Evolutionary conservation across 192 early-diverging fungal species (phyloP).

Genomic region (Funneliformis geosporum): DNA sequence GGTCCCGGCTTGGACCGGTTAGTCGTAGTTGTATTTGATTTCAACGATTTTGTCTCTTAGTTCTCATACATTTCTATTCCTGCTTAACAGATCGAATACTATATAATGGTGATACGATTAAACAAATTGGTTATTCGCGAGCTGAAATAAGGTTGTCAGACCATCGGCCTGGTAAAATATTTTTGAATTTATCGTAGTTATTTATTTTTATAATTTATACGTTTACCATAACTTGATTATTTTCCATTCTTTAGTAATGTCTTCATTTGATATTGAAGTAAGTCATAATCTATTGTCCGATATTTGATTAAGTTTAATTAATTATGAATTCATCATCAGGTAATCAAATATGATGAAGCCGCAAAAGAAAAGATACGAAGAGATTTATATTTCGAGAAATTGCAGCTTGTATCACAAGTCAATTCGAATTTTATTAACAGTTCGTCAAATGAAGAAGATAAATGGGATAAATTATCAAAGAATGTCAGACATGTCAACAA

Average conservation of each 20-base stretch:
- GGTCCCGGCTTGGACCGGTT: conserved; percentile 63
- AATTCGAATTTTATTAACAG: background rate
- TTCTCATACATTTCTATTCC: background rate
- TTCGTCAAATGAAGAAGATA: background rate
- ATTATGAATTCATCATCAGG: conserved; percentile 34
- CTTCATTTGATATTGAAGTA: conserved; percentile 43
- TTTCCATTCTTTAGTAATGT: conserved; percentile 34
- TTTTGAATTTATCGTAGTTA: background rate
- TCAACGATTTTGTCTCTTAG: background rate
- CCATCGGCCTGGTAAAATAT: conserved; percentile 63
- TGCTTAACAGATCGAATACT: conserved; percentile 56
- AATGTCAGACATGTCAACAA: background rate
- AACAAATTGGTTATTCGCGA: conserved; percentile 52
- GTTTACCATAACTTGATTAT: background rate
- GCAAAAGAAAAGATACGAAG: conserved; percentile 51
- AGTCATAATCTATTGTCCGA: background rate
- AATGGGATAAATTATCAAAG: background rate
- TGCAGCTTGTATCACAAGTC: background rate
- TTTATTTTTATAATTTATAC: background rate
- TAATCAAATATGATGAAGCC: conserved; percentile 47
- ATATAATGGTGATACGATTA: conserved; percentile 55
- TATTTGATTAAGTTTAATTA: conserved; percentile 38
- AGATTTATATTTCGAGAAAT: conserved; percentile 42
- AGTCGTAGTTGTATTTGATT: conserved; percentile 35
- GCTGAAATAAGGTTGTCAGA: conserved; percentile 75